Percentiles rank a stretch among this genome's conserved stretches.
Evolutionary conservation across 139 green algal genomes (phyloP).

Genomic region (Pleodorina starrii): DNA sequence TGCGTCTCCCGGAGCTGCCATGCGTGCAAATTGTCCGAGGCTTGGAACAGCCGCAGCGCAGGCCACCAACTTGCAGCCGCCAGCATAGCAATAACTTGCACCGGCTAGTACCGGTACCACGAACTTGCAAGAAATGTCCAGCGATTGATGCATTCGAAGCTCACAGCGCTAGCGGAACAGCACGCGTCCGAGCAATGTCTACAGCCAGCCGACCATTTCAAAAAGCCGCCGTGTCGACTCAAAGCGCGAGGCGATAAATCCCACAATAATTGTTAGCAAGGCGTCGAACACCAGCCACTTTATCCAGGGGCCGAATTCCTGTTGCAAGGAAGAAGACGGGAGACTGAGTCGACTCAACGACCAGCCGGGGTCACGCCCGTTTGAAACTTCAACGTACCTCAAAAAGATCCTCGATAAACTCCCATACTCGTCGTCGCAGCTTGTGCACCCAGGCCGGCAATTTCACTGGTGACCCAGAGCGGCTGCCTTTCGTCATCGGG

Average conservation of each 20-base stretch:
- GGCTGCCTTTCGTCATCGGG: slow-evolving; percentile 22
- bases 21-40: background rate
- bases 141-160: background rate
- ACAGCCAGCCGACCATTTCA: slow-evolving; percentile 44
- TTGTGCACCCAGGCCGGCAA: slow-evolving; percentile 27
- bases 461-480: background rate
- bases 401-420: slow-evolving; percentile 43
- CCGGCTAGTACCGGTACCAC: too few species aligned
- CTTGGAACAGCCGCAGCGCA: background rate
- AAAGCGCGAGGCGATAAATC: slow-evolving; percentile 26
- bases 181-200: background rate
- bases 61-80: background rate
- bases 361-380: too few species aligned
- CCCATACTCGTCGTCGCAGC: slow-evolving; percentile 22
- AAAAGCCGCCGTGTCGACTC: slow-evolving; percentile 33
- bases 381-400: slow-evolving; percentile 4
- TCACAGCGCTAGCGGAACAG: background rate
- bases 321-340: background rate
- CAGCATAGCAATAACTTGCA: background rate
- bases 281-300: slow-evolving; percentile 45
- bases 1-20: slow-evolving; percentile 35
- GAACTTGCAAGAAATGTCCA: too few species aligned
- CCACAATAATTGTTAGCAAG: slow-evolving; percentile 13
- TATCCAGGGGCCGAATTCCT: slow-evolving; percentile 47
- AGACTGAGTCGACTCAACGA: too few species aligned